These are phyloP conservation scores for Yamadazyma dendronema DNA, from an alignment of 1,139 yeast species.

Conservation along the genomic window DNA sequence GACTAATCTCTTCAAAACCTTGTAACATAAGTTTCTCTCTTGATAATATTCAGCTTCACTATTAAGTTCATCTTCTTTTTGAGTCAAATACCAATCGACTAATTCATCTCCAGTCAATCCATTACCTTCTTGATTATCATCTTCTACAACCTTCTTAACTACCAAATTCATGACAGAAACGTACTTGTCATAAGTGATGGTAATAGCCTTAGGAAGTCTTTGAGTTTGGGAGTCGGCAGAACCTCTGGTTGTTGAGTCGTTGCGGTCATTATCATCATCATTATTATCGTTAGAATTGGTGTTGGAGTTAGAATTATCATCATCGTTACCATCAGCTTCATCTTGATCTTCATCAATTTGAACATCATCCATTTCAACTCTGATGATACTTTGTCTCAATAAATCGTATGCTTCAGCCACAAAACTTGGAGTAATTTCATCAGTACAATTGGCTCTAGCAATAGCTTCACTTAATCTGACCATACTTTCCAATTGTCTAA, in stretches of 20 bases:
- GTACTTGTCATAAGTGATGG: slow-evolving; percentile 84
- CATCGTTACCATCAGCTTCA: slow-evolving; percentile 16
- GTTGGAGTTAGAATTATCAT: slow-evolving; percentile 25
- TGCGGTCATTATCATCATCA: slow-evolving; percentile 1
- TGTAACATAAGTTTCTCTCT: slow-evolving; percentile 71
- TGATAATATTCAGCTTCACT: slow-evolving; percentile 69
- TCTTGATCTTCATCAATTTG: slow-evolving; percentile 71
- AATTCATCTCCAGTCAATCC: slow-evolving; percentile 73
- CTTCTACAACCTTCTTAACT: slow-evolving; percentile 67
- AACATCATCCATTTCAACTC: slow-evolving; percentile 93
- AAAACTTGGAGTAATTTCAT: slow-evolving; percentile 79
- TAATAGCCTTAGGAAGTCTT: slow-evolving; percentile 8
- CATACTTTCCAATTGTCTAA: slow-evolving; percentile 93
- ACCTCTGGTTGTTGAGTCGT: no score
- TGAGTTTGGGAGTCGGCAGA: not conserved
- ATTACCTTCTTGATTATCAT: slow-evolving; percentile 49
- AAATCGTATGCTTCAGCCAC: slow-evolving; percentile 94
- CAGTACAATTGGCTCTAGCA: slow-evolving; percentile 95
- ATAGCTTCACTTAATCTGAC: slow-evolving; percentile 93
- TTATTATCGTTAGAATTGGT: slow-evolving; percentile 12
- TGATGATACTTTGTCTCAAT: slow-evolving; percentile 84
- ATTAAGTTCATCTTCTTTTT: slow-evolving; percentile 67
- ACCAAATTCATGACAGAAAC: slow-evolving; percentile 79
- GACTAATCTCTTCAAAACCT: slow-evolving; percentile 80
- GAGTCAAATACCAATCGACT: slow-evolving; percentile 77